A percentile compares a stretch with the other conserved stretches of the same genome.
phyloP scores from a whole-genome alignment of 352 stramenopile genomes.

The Pythium grandisporangium region DNA sequence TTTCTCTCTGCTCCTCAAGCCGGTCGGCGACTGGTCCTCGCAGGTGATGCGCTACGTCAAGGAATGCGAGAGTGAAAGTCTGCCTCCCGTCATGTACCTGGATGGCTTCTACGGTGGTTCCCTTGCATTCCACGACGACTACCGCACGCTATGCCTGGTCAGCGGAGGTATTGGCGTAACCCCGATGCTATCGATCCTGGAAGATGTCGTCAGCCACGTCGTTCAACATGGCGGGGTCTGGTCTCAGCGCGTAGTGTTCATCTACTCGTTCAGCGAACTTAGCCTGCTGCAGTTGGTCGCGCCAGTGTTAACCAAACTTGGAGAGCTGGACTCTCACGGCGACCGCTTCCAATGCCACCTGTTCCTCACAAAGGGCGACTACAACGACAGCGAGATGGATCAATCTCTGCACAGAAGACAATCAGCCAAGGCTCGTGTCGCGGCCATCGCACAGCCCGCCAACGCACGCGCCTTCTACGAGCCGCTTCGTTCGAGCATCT shows the following conservation, averaged over 20 bases:
- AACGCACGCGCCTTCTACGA: slow-evolving; percentile 31
- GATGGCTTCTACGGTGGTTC: slow-evolving; percentile 14
- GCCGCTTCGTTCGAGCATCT: slow-evolving; percentile 33
- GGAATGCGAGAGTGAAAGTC: slow-evolving; percentile 1
- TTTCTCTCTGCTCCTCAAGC: slow-evolving; percentile 11
- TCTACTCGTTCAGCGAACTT: slow-evolving; percentile 9
- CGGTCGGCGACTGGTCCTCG: slow-evolving; percentile 9
- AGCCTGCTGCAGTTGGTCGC: slow-evolving; percentile 2
- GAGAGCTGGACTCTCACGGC: not conserved
- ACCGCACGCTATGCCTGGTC: slow-evolving; percentile 12
- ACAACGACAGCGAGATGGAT: too few relatives aligned
- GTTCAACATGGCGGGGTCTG: slow-evolving; percentile 1
- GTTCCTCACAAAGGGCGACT: too few relatives aligned
- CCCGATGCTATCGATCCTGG: slow-evolving; percentile 15
- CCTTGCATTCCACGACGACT: slow-evolving; percentile 9
- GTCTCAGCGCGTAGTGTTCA: not conserved
- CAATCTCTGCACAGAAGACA: too few relatives aligned
- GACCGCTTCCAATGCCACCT: slow-evolving; percentile 3
- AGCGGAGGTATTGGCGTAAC: slow-evolving; percentile 16
- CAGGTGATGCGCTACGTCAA: slow-evolving; percentile 18
- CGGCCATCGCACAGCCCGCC: too few relatives aligned
- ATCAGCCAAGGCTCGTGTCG: too few relatives aligned
- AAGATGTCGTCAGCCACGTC: slow-evolving; percentile 9
- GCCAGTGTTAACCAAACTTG: slow-evolving; percentile 1
- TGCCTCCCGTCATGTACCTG: slow-evolving; percentile 8